Evolutionary conservation across 2,329 filamentous ascomycete species (phyloP).

Genomic region (Fonsecaea erecta): DNA sequence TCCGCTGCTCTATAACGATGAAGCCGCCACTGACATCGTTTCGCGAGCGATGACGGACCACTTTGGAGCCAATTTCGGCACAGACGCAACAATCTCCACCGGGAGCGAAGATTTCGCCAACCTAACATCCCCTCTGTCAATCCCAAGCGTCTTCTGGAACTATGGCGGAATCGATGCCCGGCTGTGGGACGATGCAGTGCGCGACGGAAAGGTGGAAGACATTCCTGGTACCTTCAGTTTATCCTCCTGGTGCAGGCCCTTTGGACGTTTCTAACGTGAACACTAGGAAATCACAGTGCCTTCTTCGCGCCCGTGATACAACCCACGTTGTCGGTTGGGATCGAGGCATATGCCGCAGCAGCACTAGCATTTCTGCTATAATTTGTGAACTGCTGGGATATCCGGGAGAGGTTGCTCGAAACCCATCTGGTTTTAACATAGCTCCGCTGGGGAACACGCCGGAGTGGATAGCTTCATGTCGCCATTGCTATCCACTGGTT

Average conservation of each 20-base stretch:
- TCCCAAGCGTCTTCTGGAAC: constrained; percentile 61
- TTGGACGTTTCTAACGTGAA: not conserved
- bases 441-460: not conserved
- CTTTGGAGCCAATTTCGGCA: constrained; percentile 55
- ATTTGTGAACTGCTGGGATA: not conserved
- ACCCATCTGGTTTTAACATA: not conserved
- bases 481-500: not conserved
- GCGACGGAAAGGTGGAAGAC: constrained; percentile 10
- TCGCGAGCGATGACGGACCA: constrained; percentile 38
- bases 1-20: constrained; percentile 60
- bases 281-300: constrained; percentile 57
- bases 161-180: constrained; percentile 52
- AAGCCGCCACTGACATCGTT: constrained; percentile 48
- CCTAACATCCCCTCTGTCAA: constrained; percentile 55
- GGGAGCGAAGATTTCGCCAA: constrained; percentile 63
- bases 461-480: not conserved
- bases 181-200: constrained; percentile 14
- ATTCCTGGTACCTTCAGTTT: constrained; percentile 45
- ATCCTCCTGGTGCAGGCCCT: not conserved
- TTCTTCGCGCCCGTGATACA: constrained; percentile 63
- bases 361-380: constrained; percentile 50
- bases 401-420: not conserved
- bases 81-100: constrained; percentile 24
- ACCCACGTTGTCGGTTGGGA: constrained; percentile 59
- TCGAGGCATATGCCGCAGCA: constrained; percentile 56